Evolutionary conservation across 495 filamentous ascomycete species (phyloP), one percentile per base, ranked within the genome.

Genomic region (Podospora tetraspora): DNA sequence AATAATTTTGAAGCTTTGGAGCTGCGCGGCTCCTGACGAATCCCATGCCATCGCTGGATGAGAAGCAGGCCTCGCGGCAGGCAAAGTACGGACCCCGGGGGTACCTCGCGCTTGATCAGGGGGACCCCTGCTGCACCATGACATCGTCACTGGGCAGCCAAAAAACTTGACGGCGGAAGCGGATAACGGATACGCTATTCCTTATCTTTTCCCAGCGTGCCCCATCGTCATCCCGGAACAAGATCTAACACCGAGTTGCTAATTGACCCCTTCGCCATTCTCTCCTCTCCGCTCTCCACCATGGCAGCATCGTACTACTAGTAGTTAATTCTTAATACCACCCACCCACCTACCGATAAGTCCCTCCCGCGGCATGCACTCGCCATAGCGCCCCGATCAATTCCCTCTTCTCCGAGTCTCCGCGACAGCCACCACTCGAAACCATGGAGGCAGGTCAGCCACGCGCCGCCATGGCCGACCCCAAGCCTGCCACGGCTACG

Each of bases 71-170:
- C 25, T n/a, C 21, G 4, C 16, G 27, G 43, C 43, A 52, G 43
- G 43, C 43, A 52, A 52, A 7, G 43, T 52, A n/a, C 56, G 43
- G n/a, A 52, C 56, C 57, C 21, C 57, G 60, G 65, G 30, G n/a
- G 25, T 56, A 66, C 21, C 24, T 64, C 30, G 21, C 30, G 63
- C 37, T 65, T 27, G 13, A 22, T 30, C 56, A 27, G 58, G 62
- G 62, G 59, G 58, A 59, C 62, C 66, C 64, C 58, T 21, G 59
- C 60, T 69, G 72, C 68, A 75, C 62, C 64, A 74, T 75, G 74
- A 74, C 72, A 75, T 75, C 68, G 68, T 62, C 52, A 22, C 22
- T 43, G 62, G 59, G 19, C 6, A 27, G 30, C 64, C 56, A 61
- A 52, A 37, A 61, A 23, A 25, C 22, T 19, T 32, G 62, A 62